phyloP scores from a whole-genome alignment of 139 green algal genomes.

The Zygnema circumcarinatum region DNA sequence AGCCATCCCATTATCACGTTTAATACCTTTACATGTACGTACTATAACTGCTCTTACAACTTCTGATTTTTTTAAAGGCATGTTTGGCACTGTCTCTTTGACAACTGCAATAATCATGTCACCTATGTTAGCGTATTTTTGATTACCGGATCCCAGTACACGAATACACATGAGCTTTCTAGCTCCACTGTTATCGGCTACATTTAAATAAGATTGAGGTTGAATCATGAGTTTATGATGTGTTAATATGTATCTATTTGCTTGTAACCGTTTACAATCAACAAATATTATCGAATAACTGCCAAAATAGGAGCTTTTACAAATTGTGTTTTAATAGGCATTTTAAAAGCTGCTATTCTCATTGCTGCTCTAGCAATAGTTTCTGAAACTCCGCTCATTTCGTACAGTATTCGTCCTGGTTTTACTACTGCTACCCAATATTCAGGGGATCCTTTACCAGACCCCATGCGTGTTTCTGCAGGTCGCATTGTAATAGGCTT shows the following conservation, averaged over 20 bases:
- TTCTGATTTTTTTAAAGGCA: background rate
- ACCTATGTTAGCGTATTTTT: background rate
- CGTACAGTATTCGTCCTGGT: conserved; percentile 68
- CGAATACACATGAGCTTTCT: background rate
- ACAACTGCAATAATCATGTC: background rate
- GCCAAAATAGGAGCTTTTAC: background rate
- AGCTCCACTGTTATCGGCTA: conserved; percentile 8
- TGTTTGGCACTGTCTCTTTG: background rate
- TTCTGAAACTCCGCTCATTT: conserved; percentile 43
- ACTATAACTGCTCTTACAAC: background rate
- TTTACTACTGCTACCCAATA: conserved; percentile 74
- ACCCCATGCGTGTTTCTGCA: conserved; percentile 70
- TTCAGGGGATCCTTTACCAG: conserved; percentile 70
- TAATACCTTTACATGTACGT: background rate
- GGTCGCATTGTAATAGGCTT: conserved; percentile 67
- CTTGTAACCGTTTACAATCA: background rate
- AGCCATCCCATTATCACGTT: background rate
- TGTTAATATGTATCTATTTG: background rate
- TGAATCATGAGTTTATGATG: background rate
- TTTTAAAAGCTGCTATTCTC: conserved; percentile 71
- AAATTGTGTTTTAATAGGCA: conserved; percentile 73
- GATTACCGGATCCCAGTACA: background rate
- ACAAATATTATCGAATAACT: background rate
- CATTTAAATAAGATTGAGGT: background rate
- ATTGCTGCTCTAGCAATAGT: conserved; percentile 63